A percentile compares a stretch with the other conserved stretches of the same genome.
phyloP scores from a whole-genome alignment of 2,329 filamentous ascomycete genomes.

The Esteya vermicola region DNA sequence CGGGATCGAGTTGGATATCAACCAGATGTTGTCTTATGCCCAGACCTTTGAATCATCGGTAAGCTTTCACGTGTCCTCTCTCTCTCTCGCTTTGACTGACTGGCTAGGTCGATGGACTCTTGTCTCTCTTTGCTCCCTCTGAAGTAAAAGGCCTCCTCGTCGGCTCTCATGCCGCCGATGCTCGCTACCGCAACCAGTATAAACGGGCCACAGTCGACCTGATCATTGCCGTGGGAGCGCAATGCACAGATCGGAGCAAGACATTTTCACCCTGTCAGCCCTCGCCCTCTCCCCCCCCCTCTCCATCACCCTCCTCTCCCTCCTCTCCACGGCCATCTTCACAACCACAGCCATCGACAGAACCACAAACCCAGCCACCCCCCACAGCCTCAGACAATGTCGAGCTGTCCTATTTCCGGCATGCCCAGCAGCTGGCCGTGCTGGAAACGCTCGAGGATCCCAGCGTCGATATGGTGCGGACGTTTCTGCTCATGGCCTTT shows the following conservation, averaged over 20 bases:
- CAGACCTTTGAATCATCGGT: neutral
- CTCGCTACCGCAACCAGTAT: conserved; percentile 4
- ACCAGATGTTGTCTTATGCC: conserved; percentile 3
- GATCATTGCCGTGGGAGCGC: conserved; percentile 11
- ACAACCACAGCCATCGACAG: no score
- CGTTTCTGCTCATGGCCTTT: conserved; percentile 42
- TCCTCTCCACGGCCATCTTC: no score
- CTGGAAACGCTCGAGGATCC: conserved; percentile 36
- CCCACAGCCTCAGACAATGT: no score
- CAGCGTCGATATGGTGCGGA: conserved; percentile 34
- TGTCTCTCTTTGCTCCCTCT: conserved; percentile 5
- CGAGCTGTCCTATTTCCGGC: conserved; percentile 3
- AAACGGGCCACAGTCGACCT: conserved; percentile 6
- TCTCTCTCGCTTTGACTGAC: neutral
- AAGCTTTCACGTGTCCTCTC: neutral
- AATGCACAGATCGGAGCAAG: no score
- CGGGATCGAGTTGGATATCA: neutral
- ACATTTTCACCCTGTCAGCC: no score
- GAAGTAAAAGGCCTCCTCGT: conserved; percentile 4
- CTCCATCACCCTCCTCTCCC: no score
- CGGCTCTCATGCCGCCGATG: conserved; percentile 1
- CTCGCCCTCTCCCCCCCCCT: no score
- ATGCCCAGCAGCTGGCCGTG: conserved; percentile 3
- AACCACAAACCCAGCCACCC: no score
- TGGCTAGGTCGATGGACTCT: conserved; percentile 2